Conservation (phyloP, 2,329 filamentous ascomycete genomes). For the Juglanconis oblonga region DNA sequence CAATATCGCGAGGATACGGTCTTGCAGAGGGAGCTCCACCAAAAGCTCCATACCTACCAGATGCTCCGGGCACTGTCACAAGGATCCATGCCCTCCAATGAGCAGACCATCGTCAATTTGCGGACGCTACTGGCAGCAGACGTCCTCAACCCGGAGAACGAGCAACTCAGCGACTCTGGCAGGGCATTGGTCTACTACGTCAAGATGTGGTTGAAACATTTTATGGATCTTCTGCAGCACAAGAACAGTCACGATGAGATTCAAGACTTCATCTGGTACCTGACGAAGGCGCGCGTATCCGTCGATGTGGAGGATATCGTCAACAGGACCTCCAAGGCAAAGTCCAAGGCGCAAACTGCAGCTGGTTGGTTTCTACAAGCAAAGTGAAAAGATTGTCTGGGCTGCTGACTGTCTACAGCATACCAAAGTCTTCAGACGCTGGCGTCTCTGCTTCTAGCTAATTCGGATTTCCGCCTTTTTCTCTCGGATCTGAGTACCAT, state of each 20-base stretch:
- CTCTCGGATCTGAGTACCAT: slow-evolving; percentile 76
- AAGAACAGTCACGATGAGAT: slow-evolving; percentile 86
- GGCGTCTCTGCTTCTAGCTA: slow-evolving; percentile 79
- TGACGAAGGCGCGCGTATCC: slow-evolving; percentile 69
- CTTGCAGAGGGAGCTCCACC: slow-evolving; percentile 73
- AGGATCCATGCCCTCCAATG: slow-evolving; percentile 89
- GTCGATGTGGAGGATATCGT: slow-evolving; percentile 65
- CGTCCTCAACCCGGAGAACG: slow-evolving; percentile 71
- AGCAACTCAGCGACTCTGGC: slow-evolving; percentile 75
- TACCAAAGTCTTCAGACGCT: slow-evolving; percentile 82
- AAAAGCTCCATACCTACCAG: slow-evolving; percentile 91
- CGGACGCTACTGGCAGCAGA: slow-evolving; percentile 76
- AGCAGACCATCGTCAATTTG: slow-evolving; percentile 77
- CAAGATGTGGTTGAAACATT: slow-evolving; percentile 71
- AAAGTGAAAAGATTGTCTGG: too few relatives aligned
- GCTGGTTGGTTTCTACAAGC: slow-evolving; percentile 51
- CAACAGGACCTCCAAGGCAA: slow-evolving; percentile 57
- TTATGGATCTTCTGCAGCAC: slow-evolving; percentile 76
- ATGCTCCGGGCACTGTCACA: slow-evolving; percentile 79
- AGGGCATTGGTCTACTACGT: slow-evolving; percentile 68
- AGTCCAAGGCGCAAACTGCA: slow-evolving; percentile 66
- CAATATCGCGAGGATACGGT: slow-evolving; percentile 79
- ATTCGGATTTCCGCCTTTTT: slow-evolving; percentile 86
- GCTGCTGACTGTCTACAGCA: slow-evolving; percentile 43
- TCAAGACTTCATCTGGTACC: slow-evolving; percentile 87